Evolutionary conservation across 2,329 filamentous ascomycete species (phyloP).

Genomic region (Fusarium chaquense): DNA sequence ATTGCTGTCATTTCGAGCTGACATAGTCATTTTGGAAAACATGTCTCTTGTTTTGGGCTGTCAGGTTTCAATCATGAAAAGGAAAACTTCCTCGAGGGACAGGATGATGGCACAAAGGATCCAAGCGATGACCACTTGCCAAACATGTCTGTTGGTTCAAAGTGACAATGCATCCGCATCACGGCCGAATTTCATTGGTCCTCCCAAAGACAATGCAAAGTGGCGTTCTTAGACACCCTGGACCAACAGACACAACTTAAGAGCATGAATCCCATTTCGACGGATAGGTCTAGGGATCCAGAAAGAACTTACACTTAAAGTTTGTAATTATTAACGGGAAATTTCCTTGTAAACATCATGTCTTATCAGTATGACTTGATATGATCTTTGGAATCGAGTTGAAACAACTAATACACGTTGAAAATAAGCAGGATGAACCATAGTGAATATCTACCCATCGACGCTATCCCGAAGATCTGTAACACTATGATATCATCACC

Average conservation of each 20-base stretch:
- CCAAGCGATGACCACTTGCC: background rate
- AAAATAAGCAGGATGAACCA: background rate
- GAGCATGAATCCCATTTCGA: background rate
- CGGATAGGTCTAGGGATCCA: no score
- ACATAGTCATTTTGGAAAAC: background rate
- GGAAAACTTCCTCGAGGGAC: accelerated
- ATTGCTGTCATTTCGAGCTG: accelerated
- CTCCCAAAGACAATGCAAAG: conserved; percentile 15
- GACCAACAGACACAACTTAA: background rate
- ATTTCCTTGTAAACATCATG: background rate
- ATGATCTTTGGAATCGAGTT: background rate
- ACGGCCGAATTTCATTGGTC: no score
- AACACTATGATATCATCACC: background rate
- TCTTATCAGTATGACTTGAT: background rate
- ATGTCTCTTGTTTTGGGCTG: background rate
- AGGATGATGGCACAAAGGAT: background rate
- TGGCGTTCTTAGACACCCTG: background rate
- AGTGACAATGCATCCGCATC: background rate
- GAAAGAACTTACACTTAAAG: background rate
- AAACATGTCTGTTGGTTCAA: background rate
- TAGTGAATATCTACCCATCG: no score
- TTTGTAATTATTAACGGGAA: background rate
- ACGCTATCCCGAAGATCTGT: no score
- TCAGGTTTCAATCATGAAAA: background rate
- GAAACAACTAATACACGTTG: background rate